Base-by-base conservation (phyloP, 495 filamentous ascomycete species). In the Lichina pygmaea region DNA sequence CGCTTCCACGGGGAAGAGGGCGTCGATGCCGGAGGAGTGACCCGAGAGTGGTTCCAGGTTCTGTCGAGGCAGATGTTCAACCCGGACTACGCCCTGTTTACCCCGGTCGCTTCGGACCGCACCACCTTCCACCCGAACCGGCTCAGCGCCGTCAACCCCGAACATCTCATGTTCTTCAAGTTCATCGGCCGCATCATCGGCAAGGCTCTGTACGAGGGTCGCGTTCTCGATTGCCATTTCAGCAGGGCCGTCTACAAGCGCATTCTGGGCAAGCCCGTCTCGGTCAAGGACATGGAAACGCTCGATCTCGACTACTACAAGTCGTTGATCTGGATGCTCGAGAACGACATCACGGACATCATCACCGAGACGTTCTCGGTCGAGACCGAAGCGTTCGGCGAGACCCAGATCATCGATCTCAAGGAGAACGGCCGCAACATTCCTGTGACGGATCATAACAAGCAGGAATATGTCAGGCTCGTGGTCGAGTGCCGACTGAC, bases 211-310 rank as follows among this genome's bases (percentile, higher is more conserved):
- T 99, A 94, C 60, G 91, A 99, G 61, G 79, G 80, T 32, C 83
- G 89, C 45, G 78, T 94, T 44, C 73, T 99, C 7, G 89, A 99
- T 60, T 99, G 89, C 62, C 91, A 95, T 68, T 99, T 99, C 67
- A 93, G 84, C 60, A 73, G 89, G 54, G 89, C 91, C 7, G 91
- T 99, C 43, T 99, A 99, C 65, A 95, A 94, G 66, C 74, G 78
- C 49, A 94, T 99, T 48, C 71, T 99, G 33, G 81, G 91, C 49
- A 85, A 89, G 53, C 70, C 83, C 6, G 89, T 94, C 33, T 93
- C 85, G 6, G 79, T 95, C 59, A 99, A 95, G 66, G 89, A 99
- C 51, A 95, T 99, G 89, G 89, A 99, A 58, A 93, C 89, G 11
- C 77, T 99, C 44, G 89, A 99, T 59, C 74, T 93, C 17, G 85